Conservation (phyloP, 805 yeast genomes). For the Zygotorulaspora sp. region DNA sequence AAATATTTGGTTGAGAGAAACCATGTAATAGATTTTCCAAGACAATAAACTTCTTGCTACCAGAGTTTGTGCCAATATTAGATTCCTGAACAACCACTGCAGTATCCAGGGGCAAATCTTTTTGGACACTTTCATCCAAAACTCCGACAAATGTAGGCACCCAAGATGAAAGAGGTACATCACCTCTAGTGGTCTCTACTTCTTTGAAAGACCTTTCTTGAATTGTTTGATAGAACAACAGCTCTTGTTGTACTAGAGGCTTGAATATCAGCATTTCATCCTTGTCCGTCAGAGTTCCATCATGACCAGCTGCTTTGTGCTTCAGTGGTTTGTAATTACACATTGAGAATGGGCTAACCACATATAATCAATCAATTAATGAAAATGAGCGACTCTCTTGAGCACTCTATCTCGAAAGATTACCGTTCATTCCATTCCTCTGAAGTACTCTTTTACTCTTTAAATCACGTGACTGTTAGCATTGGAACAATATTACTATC, state of each 20-base stretch:
- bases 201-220: conserved; percentile 13
- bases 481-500: no score
- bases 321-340: conserved; percentile 14
- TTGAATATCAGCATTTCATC: conserved; percentile 72
- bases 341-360: background rate
- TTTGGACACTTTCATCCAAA: conserved; percentile 22
- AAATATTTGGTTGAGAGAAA: conserved; percentile 58
- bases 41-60: conserved; percentile 47
- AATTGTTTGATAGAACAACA: conserved; percentile 58
- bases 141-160: conserved; percentile 31
- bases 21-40: conserved; percentile 66
- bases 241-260: conserved; percentile 58
- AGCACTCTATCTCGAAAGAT: no score
- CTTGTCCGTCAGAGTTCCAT: conserved; percentile 60
- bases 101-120: conserved; percentile 3
- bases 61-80: background rate
- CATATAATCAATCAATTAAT: background rate
- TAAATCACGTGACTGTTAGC: no score
- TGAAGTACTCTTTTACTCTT: background rate
- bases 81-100: conserved; percentile 5
- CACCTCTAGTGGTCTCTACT: conserved; percentile 21
- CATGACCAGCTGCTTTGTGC: conserved; percentile 92
- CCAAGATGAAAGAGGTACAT: conserved; percentile 28
- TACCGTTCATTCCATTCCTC: background rate
- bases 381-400: no score